Evolutionary conservation across 305 asterid genomes (phyloP), one percentile per base, ranked within the genome.

Genomic region (Ilex paraguariensis): DNA sequence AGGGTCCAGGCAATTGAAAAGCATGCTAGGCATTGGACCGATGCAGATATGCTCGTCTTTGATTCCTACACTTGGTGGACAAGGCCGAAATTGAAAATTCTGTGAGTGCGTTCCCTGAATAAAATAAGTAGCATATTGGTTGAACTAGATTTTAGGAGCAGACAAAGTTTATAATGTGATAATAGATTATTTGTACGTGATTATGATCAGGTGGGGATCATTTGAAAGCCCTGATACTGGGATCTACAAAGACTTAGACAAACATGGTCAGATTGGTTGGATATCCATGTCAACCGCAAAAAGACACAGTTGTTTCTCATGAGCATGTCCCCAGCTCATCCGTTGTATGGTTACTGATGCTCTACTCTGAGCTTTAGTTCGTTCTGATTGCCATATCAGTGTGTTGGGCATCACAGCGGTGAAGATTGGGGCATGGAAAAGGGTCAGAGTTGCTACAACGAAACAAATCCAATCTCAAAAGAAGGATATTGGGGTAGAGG

Each of bases 261-360:
- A 50, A 81, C 93, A 8, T 87, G 90, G 95, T 73, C 87, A 5
- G 81, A 85, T 17, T 87, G 95, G 95, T 32, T 87, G 7, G 79
- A 77, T 51, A 16, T 69, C 52, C 85, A 85, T 66, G 67, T 87
- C 15, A 75, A 87, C 30, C 71, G 68, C 49, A 65, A 72, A 21
- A 85, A 72, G 57, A 82, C 93, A 28, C 61, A 61, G 36, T 54
- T 83, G 59, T 85, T 81, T 77, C 85, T 87, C 69, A 82, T 77
- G 70, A 76, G 90, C 66, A 17, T 65, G 46, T 76, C 88, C 21
- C 93, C 93, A 36, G 61, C 75, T 56, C 87, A 82, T 53, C 60
- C 51, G 53, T 54, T 61, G 87, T 73, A 66, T 13, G 32, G 14
- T 44, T 5, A 6, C 10, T 66, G 10, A 28, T 51, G 16, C 31